Evolutionary conservation across 192 early-diverging fungal genomes (phyloP).

Genomic region (Backusella parvicylindrica): DNA sequence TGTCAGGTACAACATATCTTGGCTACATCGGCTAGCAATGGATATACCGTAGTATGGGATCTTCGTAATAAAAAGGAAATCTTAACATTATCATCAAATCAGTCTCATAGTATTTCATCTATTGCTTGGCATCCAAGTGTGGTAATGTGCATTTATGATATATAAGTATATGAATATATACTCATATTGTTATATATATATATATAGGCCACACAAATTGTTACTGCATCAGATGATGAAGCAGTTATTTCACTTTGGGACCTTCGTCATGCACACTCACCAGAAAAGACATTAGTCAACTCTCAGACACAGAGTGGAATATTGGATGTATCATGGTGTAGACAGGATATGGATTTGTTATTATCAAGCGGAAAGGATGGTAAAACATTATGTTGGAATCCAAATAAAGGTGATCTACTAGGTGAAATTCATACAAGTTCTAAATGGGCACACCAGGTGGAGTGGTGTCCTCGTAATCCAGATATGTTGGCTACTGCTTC

Average conservation of each 20-base stretch:
- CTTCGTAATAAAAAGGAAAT: constrained; percentile 82
- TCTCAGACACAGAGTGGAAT: constrained; percentile 65
- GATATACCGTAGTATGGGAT: constrained; percentile 97
- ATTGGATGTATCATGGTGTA: constrained; percentile 92
- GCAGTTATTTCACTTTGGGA: constrained; percentile 94
- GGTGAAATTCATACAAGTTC: constrained; percentile 80
- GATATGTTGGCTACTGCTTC: constrained; percentile 84
- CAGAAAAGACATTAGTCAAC: constrained; percentile 79
- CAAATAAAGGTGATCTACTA: constrained; percentile 69
- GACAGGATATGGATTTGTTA: constrained; percentile 87
- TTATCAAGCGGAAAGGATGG: constrained; percentile 93
- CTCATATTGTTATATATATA: no score
- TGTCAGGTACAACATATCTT: constrained; percentile 88
- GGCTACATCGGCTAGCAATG: constrained; percentile 80
- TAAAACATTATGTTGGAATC: constrained; percentile 91
- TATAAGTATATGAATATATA: no score
- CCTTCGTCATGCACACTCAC: constrained; percentile 90
- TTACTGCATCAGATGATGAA: constrained; percentile 72
- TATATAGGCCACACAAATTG: constrained; percentile 85
- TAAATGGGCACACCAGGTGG: constrained; percentile 95
- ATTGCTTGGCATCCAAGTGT: constrained; percentile 90
- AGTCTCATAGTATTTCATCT: constrained; percentile 56
- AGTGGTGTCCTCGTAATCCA: constrained; percentile 94
- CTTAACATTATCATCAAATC: constrained; percentile 49
- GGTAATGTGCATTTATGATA: no score